Evolutionary conservation across 2,329 filamentous ascomycete species (phyloP).

Genomic region (Beauveria rudraprayagi): DNA sequence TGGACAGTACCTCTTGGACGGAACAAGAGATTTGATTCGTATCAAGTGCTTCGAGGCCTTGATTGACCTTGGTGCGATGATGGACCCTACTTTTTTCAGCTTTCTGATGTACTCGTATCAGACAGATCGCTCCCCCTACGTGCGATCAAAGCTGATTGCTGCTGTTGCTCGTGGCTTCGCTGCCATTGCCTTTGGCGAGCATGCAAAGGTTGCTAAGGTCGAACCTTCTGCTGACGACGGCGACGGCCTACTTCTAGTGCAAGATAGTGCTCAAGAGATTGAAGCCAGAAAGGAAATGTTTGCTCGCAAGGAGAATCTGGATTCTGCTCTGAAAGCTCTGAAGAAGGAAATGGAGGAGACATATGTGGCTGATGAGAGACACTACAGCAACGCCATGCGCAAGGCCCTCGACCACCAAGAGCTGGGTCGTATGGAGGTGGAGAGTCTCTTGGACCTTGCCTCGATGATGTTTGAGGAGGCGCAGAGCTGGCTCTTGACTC

Average conservation of each 20-base stretch:
- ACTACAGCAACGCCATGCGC: slow-evolving; percentile 35
- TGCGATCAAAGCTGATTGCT: slow-evolving; percentile 52
- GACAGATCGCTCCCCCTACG: slow-evolving; percentile 55
- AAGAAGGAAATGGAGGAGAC: slow-evolving; percentile 37
- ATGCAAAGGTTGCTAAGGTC: slow-evolving; percentile 36
- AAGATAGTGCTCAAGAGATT: slow-evolving; percentile 39
- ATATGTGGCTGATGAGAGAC: slow-evolving; percentile 28
- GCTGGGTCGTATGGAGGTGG: slow-evolving; percentile 33
- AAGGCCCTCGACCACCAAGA: slow-evolving; percentile 32
- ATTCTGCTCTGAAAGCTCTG: slow-evolving; percentile 41
- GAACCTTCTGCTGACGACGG: slow-evolving; percentile 29
- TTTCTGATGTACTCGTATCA: slow-evolving; percentile 51
- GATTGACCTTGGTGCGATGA: slow-evolving; percentile 53
- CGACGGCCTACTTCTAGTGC: slow-evolving; percentile 32
- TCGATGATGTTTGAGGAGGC: slow-evolving; percentile 40
- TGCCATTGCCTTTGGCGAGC: slow-evolving; percentile 56
- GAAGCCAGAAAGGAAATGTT: slow-evolving; percentile 56
- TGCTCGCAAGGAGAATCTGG: slow-evolving; percentile 55
- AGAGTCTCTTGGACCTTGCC: slow-evolving; percentile 35
- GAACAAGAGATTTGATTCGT: slow-evolving; percentile 53
- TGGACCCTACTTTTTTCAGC: slow-evolving; percentile 45
- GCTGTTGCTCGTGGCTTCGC: slow-evolving; percentile 52
- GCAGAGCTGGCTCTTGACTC: slow-evolving; percentile 32
- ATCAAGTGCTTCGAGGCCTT: slow-evolving; percentile 59
- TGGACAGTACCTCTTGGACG: slow-evolving; percentile 57